Evolutionary conservation across 768 basidiomycete genomes (phyloP), one percentile per base, ranked within the genome.

Genomic region (Tricholoma terreum): DNA sequence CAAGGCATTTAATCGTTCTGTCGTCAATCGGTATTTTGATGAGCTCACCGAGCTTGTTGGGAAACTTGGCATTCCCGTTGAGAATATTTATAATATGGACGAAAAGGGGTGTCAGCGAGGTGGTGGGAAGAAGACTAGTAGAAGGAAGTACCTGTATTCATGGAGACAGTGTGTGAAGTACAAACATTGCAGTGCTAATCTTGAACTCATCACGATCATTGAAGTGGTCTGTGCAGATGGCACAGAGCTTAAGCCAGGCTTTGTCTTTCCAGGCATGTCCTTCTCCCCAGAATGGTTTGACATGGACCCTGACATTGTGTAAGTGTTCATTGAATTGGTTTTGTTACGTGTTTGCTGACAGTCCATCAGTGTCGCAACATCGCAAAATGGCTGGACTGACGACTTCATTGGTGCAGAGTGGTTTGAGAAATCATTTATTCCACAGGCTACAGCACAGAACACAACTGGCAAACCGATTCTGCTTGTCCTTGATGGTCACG

Each of bases 401-500:
- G 64, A 77, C 50, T 61, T 60, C 9, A 52, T 79, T 11, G 66
- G 70, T 30, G 17, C 36, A 1, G 55, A 71, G 19, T 80, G 79
- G 79, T 75, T 80, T 36, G 40, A 68, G 51, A 60, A 72, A 7
- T 55, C 31, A 15, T 80, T 80, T 56, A 66, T 79, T 52, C 77
- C 72, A 3, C 65, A 72, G 31, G 71, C 72, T 2, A 68, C 33
- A 14, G 66, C 61, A 6, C 63, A 56, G 7, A 70, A 71, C 31
- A 61, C 27, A 0, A 58, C 63, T 1, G 65, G 63, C n/a, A 67
- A 69, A 21, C 63, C 60, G 7, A 73, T 77, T 35, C 55, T 80
- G 0, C 72, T 81, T 19, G 71, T 78, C 22, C 68, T 67, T 19
- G 73, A 80, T 68, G 77, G 79, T 1, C 79, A 81, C 63, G 69